Percentiles rank a stretch among this genome's conserved stretches.
These are phyloP conservation scores for Lipomyces spencermartinsiae DNA, from an alignment of 805 yeast genomes.

Conservation along the genomic window DNA sequence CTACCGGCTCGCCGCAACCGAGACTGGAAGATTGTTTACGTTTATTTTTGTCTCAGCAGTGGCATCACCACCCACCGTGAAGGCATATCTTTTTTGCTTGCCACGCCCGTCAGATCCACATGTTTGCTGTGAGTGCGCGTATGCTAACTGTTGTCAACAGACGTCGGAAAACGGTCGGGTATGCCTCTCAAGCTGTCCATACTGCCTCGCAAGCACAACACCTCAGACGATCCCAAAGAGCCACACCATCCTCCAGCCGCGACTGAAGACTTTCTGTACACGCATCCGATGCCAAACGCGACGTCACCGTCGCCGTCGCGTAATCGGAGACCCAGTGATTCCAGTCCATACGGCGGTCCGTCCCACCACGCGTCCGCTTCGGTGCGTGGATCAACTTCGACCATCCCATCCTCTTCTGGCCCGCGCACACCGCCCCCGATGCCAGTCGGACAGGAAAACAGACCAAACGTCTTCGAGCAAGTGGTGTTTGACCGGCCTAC, in stretches of 20 bases:
- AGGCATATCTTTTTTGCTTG: background rate
- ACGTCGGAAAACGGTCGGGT: background rate
- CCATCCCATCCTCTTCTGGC: conserved; percentile 9
- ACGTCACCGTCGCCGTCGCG: background rate
- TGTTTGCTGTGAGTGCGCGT: background rate
- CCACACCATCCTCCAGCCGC: background rate
- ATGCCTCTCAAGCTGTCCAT: conserved; percentile 16
- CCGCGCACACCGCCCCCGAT: conserved; percentile 14
- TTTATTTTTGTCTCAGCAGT: background rate
- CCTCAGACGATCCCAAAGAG: conserved; percentile 11
- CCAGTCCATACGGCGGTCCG: background rate
- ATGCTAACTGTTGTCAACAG: background rate
- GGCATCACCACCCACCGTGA: background rate
- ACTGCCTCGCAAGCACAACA: conserved; percentile 13
- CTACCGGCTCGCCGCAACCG: background rate
- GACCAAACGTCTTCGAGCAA: conserved; percentile 9
- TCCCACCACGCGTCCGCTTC: background rate
- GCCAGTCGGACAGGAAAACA: background rate
- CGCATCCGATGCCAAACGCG: background rate
- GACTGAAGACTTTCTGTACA: too few relatives aligned
- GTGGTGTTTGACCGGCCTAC: conserved; percentile 11
- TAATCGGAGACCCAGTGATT: background rate
- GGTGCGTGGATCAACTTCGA: conserved; percentile 4
- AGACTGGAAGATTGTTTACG: background rate
- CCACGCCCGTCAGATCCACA: background rate